Evolutionary conservation across 2,329 filamentous ascomycete genomes (phyloP).

Genomic region (Stachybotrys chartarum): DNA sequence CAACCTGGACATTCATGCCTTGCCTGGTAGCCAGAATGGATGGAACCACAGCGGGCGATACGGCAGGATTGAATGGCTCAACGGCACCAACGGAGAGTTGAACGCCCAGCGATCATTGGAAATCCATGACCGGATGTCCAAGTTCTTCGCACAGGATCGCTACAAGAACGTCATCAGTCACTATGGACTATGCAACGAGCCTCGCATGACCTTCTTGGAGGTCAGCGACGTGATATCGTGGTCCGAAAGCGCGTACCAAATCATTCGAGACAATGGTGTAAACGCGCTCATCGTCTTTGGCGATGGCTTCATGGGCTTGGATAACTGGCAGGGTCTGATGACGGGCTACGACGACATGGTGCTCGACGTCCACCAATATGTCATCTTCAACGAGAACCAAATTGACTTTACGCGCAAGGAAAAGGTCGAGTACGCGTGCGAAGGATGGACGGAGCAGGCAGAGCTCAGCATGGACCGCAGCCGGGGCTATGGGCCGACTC

Average conservation of each 20-base stretch:
- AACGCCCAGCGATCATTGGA: constrained; percentile 81
- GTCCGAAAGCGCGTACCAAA: constrained; percentile 65
- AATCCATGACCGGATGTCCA: constrained; percentile 76
- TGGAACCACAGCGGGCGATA: constrained; percentile 93
- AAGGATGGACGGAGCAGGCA: constrained; percentile 78
- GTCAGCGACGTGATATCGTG: constrained; percentile 64
- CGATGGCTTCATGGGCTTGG: constrained; percentile 88
- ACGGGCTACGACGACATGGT: constrained; percentile 65
- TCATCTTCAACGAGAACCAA: constrained; percentile 91
- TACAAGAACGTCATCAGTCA: constrained; percentile 90
- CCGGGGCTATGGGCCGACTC: constrained; percentile 84
- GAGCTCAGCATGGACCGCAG: constrained; percentile 61
- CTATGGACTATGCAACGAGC: constrained; percentile 94
- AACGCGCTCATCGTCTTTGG: constrained; percentile 72
- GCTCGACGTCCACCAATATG: constrained; percentile 97
- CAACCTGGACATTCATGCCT: constrained; percentile 87
- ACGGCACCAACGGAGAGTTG: constrained; percentile 72
- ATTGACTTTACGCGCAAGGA: constrained; percentile 73
- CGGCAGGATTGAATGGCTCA: constrained; percentile 79
- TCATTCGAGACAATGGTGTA: constrained; percentile 72
- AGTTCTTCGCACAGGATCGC: constrained; percentile 88
- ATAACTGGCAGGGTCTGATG: constrained; percentile 83
- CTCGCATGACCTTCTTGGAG: constrained; percentile 72
- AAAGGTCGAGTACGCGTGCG: constrained; percentile 83
- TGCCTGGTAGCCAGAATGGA: constrained; percentile 90